Base-by-base conservation (phyloP, 2,329 filamentous ascomycete species). In the Aspergillus amoenus region DNA sequence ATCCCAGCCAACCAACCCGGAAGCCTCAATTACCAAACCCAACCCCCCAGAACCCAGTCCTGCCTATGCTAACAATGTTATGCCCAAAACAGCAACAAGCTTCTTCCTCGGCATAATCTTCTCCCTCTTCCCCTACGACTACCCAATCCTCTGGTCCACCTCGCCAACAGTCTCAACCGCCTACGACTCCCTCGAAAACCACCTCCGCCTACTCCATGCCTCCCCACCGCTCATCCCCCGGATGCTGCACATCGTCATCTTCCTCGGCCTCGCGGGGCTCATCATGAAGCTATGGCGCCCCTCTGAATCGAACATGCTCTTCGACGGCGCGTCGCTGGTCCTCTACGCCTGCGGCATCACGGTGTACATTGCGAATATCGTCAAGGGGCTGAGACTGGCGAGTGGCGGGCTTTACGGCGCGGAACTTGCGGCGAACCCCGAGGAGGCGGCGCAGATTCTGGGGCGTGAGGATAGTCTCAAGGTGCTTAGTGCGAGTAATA, bases 71-170 rank as follows among this genome's bases (percentile, higher is more conserved):
- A 61, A 52, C 49, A 47, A 56, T 30, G 27, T 30, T 9, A 9
- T 30, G 42, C 5, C 24, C 43, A 51, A 52, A 48, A 39, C 67
- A 93, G 89, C 89, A 63, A 92, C 90, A 64, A 96, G 91, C 76
- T 99, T 99, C 85, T 96, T 97, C 84, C 89, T 99, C 63, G 94
- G 94, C 68, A 92, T 97, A 75, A 88, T 99, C 76, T 99, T 97
- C 84, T 92, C 92, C 68, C 87, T 88, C 62, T 95, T 97, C 77
- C 93, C 94, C 60, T 99, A 97, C 82, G 94, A 79, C 70, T 79
- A 79, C 65, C 77, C 77, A 13, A 75, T 79, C 51, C 75, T 79
- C 5, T 79, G 77, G 77, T 78, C 76, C 22, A 72, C 73, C 5
- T 63, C 66, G 8, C 69, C 74, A 0, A 77, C 76, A 5, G 71